Base-by-base conservation (phyloP, 352 stramenopile species). In the Phytophthora cactorum region DNA sequence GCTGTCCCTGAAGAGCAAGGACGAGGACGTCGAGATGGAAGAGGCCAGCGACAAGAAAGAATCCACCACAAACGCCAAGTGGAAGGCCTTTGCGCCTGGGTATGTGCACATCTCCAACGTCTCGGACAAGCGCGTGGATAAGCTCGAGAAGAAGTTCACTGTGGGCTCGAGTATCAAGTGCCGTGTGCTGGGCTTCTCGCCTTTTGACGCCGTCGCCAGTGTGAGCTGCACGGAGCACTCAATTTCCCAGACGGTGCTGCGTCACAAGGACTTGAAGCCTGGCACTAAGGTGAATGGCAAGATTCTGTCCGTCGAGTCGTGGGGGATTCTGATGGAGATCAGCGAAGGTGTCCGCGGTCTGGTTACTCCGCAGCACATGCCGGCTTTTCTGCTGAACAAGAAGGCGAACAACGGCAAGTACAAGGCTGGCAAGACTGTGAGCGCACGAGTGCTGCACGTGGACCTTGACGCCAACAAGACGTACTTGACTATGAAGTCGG, bases 381-480 rank as follows among this genome's bases (percentile, higher is more conserved):
- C 88, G 15, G 79, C 86, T 22, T 89, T 92, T 52, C 69, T 96
- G 29, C 69, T 77, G 55, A 90, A 86, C 67, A 82, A 85, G 59
- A 82, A 86, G 54, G 70, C 61, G 12, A 86, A 77, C 63, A 90
- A 67, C 39, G 79, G 72, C 61, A 93, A 94, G 70, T 97, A 87
- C 73, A 84, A 88, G 52, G 74, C 91, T 9, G 90, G 90, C 54
- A 91, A 95, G 68, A 66, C 66, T 9, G 78, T 91, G n/a, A 84
- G 79, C 5, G 88, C 80, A n/a, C 88, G 90, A 22, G 91, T 97
- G 52, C 73, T 96, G 43, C 78, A 89, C 22, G 82, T 96, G 10
- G 88, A 97, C 34, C 34, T 96, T 8, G 96, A 94, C 11, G 75
- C 86, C 17, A 98, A 98, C 77, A 98, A 98, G 80, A 95, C 86